Conservation (phyloP, 352 stramenopile genomes). For the Phytopythium delawarense region DNA sequence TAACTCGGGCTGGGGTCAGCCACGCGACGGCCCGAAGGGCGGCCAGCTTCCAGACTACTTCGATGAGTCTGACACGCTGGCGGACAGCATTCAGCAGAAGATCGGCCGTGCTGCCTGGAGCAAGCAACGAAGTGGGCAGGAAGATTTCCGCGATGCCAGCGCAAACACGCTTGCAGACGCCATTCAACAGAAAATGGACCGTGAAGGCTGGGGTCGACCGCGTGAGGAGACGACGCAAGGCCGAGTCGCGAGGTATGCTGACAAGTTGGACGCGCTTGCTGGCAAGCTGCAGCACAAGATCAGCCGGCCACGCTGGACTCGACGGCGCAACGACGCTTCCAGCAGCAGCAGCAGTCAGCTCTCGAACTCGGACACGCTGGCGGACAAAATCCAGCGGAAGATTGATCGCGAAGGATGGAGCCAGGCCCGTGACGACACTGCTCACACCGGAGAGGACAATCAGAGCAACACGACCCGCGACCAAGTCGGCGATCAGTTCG, state of each 20-base stretch:
- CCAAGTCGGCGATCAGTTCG: not conserved
- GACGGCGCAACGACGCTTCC: not conserved
- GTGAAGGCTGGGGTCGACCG: not conserved
- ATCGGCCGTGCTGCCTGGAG: not conserved
- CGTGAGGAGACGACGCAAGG: not conserved
- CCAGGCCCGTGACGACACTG: not conserved
- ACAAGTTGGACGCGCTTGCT: not conserved
- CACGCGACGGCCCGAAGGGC: not conserved
- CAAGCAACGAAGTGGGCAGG: not conserved
- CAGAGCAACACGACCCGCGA: not conserved
- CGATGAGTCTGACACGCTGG: not conserved
- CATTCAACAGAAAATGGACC: constrained; percentile 3
- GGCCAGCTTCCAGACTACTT: not conserved
- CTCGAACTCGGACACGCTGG: not conserved
- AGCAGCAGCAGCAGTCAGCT: not conserved
- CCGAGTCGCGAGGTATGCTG: not conserved
- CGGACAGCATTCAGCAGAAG: not conserved
- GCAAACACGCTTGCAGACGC: not conserved
- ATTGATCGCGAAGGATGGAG: not conserved
- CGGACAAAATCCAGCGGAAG: constrained; percentile 1
- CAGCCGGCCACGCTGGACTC: not conserved
- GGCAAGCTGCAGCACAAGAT: not conserved
- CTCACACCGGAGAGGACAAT: not conserved
- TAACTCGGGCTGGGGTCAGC: not conserved
- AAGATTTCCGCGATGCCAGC: not conserved